phyloP scores from a whole-genome alignment of 306 rosid genomes.

The Dryas alaskensis region DNA sequence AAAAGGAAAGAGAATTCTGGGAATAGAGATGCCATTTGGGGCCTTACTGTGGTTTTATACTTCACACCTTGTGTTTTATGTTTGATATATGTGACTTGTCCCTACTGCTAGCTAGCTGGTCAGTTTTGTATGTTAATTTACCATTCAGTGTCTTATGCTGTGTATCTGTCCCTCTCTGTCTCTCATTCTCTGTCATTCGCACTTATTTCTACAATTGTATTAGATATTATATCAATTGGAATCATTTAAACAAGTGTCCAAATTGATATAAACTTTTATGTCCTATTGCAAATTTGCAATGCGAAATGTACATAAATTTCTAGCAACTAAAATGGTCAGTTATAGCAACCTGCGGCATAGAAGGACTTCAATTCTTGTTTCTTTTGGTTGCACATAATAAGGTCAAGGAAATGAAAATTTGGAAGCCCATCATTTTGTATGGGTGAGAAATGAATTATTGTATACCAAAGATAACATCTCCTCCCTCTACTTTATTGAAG shows the following conservation, averaged over 20 bases:
- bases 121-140: not conserved
- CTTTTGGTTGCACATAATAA: not conserved
- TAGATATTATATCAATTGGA: not conserved
- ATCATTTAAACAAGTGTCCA: not conserved
- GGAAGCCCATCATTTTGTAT: not conserved
- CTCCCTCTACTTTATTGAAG: too few relatives aligned
- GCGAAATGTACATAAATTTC: not conserved
- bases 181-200: not conserved
- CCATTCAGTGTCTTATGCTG: too few relatives aligned
- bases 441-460: too few relatives aligned
- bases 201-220: not conserved
- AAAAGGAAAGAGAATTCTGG: conserved; percentile 36
- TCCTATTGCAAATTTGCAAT: not conserved
- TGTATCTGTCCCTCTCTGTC: not conserved
- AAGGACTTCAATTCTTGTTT: not conserved
- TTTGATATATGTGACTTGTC: conserved; percentile 24
- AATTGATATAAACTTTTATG: not conserved
- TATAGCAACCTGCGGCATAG: too few relatives aligned
- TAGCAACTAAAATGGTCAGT: not conserved
- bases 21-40: conserved; percentile 32
- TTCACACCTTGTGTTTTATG: conserved; percentile 25
- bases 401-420: not conserved
- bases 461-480: too few relatives aligned
- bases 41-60: conserved; percentile 41
- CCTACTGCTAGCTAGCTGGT: not conserved